phyloP scores from a whole-genome alignment of 768 basidiomycete genomes.

The Hygrophorus pudorinus region DNA sequence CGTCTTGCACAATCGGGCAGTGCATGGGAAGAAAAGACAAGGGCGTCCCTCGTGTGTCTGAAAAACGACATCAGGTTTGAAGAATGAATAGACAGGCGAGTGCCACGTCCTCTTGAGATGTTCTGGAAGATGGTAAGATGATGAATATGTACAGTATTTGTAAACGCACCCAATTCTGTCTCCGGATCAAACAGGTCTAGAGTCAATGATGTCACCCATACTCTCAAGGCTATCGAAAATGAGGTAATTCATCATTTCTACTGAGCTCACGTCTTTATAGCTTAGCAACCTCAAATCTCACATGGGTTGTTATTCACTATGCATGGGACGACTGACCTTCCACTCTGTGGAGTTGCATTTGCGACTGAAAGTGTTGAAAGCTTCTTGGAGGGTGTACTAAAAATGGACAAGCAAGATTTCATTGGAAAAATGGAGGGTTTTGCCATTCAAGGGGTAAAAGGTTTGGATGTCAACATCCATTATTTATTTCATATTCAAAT shows the following conservation, averaged over 20 bases:
- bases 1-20: too few relatives aligned
- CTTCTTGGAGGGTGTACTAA: slow-evolving; percentile 9
- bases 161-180: too few relatives aligned
- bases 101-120: too few relatives aligned
- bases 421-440: slow-evolving; percentile 10
- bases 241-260: slow-evolving; percentile 6
- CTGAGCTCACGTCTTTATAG: neutral
- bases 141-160: too few relatives aligned
- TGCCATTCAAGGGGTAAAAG: slow-evolving; percentile 11
- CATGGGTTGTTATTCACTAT: slow-evolving; percentile 11
- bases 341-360: slow-evolving; percentile 6
- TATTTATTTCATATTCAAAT: neutral
- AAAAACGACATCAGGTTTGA: too few relatives aligned
- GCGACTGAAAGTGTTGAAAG: slow-evolving; percentile 9
- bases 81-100: too few relatives aligned
- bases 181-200: neutral
- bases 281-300: slow-evolving; percentile 8
- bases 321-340: slow-evolving; percentile 6
- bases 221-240: slow-evolving; percentile 1
- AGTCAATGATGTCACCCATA: neutral
- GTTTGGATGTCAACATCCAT: slow-evolving; percentile 1
- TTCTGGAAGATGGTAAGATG: too few relatives aligned
- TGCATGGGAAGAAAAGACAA: too few relatives aligned
- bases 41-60: too few relatives aligned
- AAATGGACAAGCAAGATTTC: slow-evolving; percentile 12